Conservation (phyloP, 305 asterid species). For the Withania somnifera region DNA sequence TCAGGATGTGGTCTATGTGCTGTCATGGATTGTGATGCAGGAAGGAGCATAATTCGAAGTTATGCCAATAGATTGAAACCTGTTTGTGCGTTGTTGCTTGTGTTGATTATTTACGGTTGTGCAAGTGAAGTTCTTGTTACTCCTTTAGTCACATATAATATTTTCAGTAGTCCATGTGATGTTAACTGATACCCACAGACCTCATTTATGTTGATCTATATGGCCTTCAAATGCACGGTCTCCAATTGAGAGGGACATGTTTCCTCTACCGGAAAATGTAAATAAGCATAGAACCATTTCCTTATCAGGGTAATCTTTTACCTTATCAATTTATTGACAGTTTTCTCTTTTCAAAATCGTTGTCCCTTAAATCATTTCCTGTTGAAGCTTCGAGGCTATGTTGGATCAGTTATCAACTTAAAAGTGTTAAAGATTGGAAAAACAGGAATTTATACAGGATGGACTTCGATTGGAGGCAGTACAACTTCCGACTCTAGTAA, state of each 20-base stretch:
- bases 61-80: not conserved
- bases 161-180: not conserved
- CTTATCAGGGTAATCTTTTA: not conserved
- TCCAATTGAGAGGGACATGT: not conserved
- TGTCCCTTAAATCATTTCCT: not conserved
- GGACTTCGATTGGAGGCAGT: no score
- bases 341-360: no score
- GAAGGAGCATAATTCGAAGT: not conserved
- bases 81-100: not conserved
- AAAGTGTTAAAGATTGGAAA: no score
- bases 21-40: not conserved
- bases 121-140: not conserved
- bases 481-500: no score
- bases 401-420: no score
- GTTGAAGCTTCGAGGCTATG: not conserved
- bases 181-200: not conserved
- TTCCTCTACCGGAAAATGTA: not conserved
- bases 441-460: no score
- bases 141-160: not conserved
- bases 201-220: not conserved
- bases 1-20: not conserved
- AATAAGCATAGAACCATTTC: not conserved
- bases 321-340: no score
- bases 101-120: not conserved
- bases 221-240: not conserved